A percentile compares a stretch with the other conserved stretches of the same genome.
Conservation (phyloP, 2,329 filamentous ascomycete species). For the Ceratocystis lukuohia region DNA sequence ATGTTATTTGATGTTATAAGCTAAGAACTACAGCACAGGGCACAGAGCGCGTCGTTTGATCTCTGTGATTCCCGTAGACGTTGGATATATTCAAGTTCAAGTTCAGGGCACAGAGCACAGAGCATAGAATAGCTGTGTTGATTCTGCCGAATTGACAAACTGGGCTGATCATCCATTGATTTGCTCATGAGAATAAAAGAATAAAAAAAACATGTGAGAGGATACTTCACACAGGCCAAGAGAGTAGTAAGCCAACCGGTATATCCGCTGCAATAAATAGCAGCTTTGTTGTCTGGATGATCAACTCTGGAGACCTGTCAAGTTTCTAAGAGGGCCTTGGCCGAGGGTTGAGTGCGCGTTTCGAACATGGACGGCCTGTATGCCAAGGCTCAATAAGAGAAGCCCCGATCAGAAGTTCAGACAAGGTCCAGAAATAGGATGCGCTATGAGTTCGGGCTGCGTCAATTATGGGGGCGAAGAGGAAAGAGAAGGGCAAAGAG, state of each 20-base stretch:
- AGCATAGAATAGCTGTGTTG: too few relatives aligned
- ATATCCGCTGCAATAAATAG: background rate
- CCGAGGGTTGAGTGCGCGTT: background rate
- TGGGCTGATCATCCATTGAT: too few relatives aligned
- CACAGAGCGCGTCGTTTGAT: too few relatives aligned
- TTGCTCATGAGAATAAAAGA: too few relatives aligned
- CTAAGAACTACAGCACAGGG: too few relatives aligned
- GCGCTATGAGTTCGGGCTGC: background rate
- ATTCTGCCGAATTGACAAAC: too few relatives aligned
- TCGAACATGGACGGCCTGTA: background rate
- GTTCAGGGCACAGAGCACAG: too few relatives aligned
- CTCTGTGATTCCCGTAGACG: too few relatives aligned
- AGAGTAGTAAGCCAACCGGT: background rate
- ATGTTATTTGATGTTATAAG: too few relatives aligned
- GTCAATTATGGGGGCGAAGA: background rate
- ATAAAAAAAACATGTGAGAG: background rate
- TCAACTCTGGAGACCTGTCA: background rate
- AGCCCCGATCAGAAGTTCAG: background rate
- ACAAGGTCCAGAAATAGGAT: background rate
- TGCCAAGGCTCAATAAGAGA: background rate
- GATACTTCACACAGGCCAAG: background rate
- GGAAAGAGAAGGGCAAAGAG: too few relatives aligned
- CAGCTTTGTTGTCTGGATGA: background rate
- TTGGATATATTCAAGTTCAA: too few relatives aligned
- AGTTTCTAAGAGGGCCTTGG: background rate